Percentiles rank a stretch among this genome's conserved stretches.
Evolutionary conservation across 495 filamentous ascomycete genomes (phyloP).

Genomic region (Thermothielavioides terrestris): DNA sequence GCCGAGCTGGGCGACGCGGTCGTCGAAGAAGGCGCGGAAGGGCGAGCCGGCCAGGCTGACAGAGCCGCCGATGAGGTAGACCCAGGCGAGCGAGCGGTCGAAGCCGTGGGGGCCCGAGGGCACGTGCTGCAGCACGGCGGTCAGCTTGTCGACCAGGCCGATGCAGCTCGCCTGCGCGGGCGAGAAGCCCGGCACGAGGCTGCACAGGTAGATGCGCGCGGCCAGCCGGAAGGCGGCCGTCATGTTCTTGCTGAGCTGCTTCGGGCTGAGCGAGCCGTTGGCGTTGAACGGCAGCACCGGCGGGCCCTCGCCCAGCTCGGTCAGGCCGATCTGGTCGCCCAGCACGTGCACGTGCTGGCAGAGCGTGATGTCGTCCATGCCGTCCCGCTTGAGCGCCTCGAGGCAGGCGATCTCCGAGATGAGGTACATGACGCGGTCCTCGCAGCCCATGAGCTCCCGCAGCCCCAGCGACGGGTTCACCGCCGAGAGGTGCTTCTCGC

Average conservation of each 20-base stretch:
- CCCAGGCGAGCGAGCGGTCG: slow-evolving; percentile 89
- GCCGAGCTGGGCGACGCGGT: slow-evolving; percentile 61
- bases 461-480: slow-evolving; percentile 62
- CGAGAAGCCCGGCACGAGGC: slow-evolving; percentile 79
- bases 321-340: slow-evolving; percentile 71
- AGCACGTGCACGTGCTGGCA: slow-evolving; percentile 78
- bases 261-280: slow-evolving; percentile 70
- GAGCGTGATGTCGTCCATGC: slow-evolving; percentile 71
- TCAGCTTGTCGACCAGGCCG: slow-evolving; percentile 66
- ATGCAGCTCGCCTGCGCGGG: slow-evolving; percentile 58
- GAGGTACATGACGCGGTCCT: slow-evolving; percentile 95
- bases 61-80: slow-evolving; percentile 74
- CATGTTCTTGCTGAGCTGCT: slow-evolving; percentile 75
- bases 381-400: slow-evolving; percentile 75
- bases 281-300: slow-evolving; percentile 49
- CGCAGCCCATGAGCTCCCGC: slow-evolving; percentile 93
- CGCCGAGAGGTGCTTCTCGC: slow-evolving; percentile 72
- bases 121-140: slow-evolving; percentile 63
- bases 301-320: slow-evolving; percentile 50
- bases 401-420: slow-evolving; percentile 96
- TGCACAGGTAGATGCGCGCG: slow-evolving; percentile 90
- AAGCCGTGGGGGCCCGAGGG: slow-evolving; percentile 71
- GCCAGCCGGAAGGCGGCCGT: slow-evolving; percentile 83
- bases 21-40: slow-evolving; percentile 68
- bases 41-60: slow-evolving; percentile 57